Evolutionary conservation across 2,329 filamentous ascomycete species (phyloP), one percentile per base, ranked within the genome.

Genomic region (Aspergillus ochraceus): DNA sequence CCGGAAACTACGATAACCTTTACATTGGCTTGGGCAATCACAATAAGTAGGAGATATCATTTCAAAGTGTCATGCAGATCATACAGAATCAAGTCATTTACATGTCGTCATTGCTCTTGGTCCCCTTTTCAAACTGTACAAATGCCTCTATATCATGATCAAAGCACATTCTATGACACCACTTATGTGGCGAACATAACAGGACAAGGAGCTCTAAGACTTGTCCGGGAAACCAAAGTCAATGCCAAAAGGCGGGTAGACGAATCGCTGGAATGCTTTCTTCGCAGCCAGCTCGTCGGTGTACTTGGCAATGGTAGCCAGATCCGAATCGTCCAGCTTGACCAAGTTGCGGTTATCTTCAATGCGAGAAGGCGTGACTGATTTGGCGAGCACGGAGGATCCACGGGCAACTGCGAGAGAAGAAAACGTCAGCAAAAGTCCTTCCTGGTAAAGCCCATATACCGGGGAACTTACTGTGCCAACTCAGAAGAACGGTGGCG

Each of bases 221-320:
- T 88, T 88, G 71, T 90, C 88, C n/a, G 87, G 88, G 79, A 90
- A 90, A 2, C 88, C 88, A 72, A 91, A 88, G 68, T 88, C 81
- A 52, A 89, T 76, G 2, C 86, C 86, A 68, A 90, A 90, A 0
- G 87, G 84, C 65, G 88, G 88, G 73, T 88, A 90, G 36, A 90
- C 86, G 63, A 85, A 90, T 53, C 76, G 73, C 60, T 73, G 68
- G 61, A 74, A 68, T 49, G 67, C 64, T 47, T 75, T 74, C 52
- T 58, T 72, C 45, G 71, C 70, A 9, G 69, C 70, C 46, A 74
- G 62, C 14, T 72, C 66, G 17, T 76, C 69, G 0, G 70, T 72
- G 63, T 75, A 77, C 62, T 75, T 75, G 57, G 69, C 66, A 32
- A 79, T 75, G 17, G 68, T 68, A 14, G 71, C 74, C 60, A 78